Conservation (phyloP, 164 flowering plant species). For the Dillenia suffruticosa region DNA sequence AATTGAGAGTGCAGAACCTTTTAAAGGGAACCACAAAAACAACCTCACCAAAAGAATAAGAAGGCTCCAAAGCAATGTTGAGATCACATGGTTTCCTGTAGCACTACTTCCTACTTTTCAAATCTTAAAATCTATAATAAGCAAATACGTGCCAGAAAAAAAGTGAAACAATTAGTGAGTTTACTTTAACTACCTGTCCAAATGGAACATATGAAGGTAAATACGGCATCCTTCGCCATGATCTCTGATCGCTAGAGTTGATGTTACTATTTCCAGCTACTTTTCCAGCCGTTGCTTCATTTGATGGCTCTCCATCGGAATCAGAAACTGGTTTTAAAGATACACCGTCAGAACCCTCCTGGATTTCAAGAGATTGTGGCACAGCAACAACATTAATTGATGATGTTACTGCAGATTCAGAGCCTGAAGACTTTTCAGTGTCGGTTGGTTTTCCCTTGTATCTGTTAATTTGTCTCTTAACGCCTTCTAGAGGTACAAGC, state of each 20-base stretch:
- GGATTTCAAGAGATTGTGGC: slow-evolving; percentile 87
- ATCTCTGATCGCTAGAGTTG: slow-evolving; percentile 23
- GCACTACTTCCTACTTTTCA: too few relatives aligned
- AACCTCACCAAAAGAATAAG: too few relatives aligned
- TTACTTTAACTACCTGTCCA: slow-evolving; percentile 61
- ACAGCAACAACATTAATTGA: slow-evolving; percentile 45
- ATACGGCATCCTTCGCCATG: slow-evolving; percentile 78
- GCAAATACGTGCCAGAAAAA: neutral
- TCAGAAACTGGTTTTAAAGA: slow-evolving; percentile 75
- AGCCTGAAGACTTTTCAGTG: slow-evolving; percentile 25
- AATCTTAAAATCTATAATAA: neutral
- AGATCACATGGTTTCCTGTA: too few relatives aligned
- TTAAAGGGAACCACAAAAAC: too few relatives aligned
- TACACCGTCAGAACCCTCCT: slow-evolving; percentile 84
- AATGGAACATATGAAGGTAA: slow-evolving; percentile 96
- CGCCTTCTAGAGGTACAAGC: slow-evolving; percentile 81
- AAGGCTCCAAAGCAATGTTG: too few relatives aligned
- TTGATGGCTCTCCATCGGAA: slow-evolving; percentile 25
- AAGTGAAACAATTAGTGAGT: neutral
- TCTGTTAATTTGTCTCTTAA: slow-evolving; percentile 47
- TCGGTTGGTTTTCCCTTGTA: slow-evolving; percentile 39
- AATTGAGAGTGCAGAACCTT: too few relatives aligned
- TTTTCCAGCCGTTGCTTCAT: slow-evolving; percentile 29
- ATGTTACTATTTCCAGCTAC: slow-evolving; percentile 23
- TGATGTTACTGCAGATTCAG: slow-evolving; percentile 31